Evolutionary conservation across 75 land plant species (phyloP).

Genomic region (Selaginella tamariscina): DNA sequence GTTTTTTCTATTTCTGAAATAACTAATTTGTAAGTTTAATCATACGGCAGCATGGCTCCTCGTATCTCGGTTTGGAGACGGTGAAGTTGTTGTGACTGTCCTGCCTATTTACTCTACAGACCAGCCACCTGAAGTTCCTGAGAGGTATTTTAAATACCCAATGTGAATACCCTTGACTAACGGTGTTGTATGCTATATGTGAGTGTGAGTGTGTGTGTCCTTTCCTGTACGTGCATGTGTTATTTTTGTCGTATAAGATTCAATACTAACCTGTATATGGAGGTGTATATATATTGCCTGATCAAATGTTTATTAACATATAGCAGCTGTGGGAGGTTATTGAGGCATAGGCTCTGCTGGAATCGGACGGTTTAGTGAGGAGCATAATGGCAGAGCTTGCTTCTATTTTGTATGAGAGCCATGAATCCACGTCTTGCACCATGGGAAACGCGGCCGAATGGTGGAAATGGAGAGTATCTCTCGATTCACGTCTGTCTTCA

Average conservation of each 20-base stretch:
- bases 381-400: constrained; percentile 23
- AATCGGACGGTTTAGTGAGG: background rate
- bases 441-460: constrained; percentile 34
- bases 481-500: constrained; percentile 46
- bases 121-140: background rate
- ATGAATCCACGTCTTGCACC: constrained; percentile 38
- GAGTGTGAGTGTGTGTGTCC: too few species aligned
- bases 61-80: constrained; percentile 38
- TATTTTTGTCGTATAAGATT: too few species aligned
- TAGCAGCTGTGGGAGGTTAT: too few species aligned
- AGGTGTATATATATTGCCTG: too few species aligned
- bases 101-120: constrained; percentile 32
- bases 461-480: constrained; percentile 62
- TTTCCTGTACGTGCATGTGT: too few species aligned
- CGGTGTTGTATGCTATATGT: too few species aligned
- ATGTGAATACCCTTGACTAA: too few species aligned
- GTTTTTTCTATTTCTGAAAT: too few species aligned
- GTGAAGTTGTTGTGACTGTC: constrained; percentile 36
- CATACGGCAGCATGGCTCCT: constrained; percentile 52
- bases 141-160: too few species aligned
- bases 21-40: constrained; percentile 4
- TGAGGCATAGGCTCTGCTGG: background rate
- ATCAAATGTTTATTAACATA: too few species aligned
- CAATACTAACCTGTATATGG: too few species aligned
- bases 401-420: constrained; percentile 52